Percentiles rank a stretch among this genome's conserved stretches.
Conservation (phyloP, 495 filamentous ascomycete genomes). For the Aspergillus haitiensis region DNA sequence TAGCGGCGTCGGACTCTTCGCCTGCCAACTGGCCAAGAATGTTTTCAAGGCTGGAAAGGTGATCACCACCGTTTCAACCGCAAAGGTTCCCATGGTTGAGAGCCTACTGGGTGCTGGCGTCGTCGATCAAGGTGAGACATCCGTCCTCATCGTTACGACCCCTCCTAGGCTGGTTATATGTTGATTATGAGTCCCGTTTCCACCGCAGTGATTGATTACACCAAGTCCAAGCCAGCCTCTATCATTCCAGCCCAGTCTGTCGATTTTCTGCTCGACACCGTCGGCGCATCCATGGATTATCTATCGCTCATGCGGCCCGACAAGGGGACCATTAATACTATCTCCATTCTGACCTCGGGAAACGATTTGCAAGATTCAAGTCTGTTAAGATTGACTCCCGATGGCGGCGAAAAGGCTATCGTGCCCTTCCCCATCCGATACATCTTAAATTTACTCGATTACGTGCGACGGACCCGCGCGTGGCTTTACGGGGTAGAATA, state of each 20-base stretch:
- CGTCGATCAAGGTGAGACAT: slow-evolving; percentile 19
- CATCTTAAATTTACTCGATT: background rate
- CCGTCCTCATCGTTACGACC: too few species aligned
- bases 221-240: background rate
- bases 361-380: background rate
- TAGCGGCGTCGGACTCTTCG: slow-evolving; percentile 51
- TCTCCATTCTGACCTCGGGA: background rate
- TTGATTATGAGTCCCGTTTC: too few species aligned
- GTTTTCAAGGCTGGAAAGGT: slow-evolving; percentile 51
- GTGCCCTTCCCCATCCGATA: background rate
- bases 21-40: slow-evolving; percentile 54
- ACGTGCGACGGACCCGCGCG: background rate
- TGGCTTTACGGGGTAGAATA: background rate
- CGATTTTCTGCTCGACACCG: background rate
- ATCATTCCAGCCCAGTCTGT: background rate
- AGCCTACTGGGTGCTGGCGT: slow-evolving; percentile 37
- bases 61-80: slow-evolving; percentile 54
- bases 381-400: background rate
- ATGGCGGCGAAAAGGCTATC: background rate
- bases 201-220: background rate
- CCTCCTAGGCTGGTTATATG: too few species aligned
- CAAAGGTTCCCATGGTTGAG: slow-evolving; percentile 50
- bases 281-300: background rate
- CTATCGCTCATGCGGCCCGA: background rate
- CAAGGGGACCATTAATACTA: background rate